phyloP scores from a whole-genome alignment of 1,139 yeast genomes.

The Taphrina populina region DNA sequence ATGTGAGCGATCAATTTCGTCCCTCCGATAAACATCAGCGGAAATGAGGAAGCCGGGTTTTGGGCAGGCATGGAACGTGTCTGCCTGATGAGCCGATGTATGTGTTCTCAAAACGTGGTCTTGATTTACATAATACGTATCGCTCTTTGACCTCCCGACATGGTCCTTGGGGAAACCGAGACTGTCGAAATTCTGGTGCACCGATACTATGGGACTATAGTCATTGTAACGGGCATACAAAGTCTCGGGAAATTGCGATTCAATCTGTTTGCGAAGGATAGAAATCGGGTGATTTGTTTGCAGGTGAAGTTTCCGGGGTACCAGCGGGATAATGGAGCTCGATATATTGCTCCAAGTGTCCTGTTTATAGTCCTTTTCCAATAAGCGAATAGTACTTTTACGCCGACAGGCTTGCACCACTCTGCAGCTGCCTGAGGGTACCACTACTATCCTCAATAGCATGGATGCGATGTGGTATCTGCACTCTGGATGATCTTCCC shows the following conservation, averaged over 20 bases:
- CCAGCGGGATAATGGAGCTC: conserved; percentile 63
- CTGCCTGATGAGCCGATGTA: conserved; percentile 87
- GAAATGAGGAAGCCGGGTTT: conserved; percentile 90
- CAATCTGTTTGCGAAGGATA: conserved; percentile 71
- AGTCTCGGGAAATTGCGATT: conserved; percentile 53
- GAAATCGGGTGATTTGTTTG: conserved; percentile 84
- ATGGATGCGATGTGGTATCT: no score
- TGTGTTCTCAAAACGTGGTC: conserved; percentile 78
- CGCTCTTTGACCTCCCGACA: conserved; percentile 89
- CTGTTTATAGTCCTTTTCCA: conserved; percentile 56
- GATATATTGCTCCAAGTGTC: conserved; percentile 89
- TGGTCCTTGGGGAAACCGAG: conserved; percentile 89
- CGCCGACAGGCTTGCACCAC: no score
- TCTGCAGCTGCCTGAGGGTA: no score
- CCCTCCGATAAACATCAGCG: conserved; percentile 95
- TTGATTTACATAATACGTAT: conserved; percentile 83
- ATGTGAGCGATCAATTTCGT: conserved; percentile 92
- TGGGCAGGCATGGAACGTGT: conserved; percentile 53
- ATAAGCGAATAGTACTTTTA: conserved; percentile 42
- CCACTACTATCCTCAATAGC: no score
- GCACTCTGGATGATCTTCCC: no score
- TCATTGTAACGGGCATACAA: conserved; percentile 73
- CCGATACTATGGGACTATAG: conserved; percentile 79
- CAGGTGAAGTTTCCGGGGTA: conserved; percentile 72
- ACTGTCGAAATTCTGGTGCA: conserved; percentile 81